Conservation (phyloP, 1,284 basidiomycete genomes). For the Abortiporus biennis region DNA sequence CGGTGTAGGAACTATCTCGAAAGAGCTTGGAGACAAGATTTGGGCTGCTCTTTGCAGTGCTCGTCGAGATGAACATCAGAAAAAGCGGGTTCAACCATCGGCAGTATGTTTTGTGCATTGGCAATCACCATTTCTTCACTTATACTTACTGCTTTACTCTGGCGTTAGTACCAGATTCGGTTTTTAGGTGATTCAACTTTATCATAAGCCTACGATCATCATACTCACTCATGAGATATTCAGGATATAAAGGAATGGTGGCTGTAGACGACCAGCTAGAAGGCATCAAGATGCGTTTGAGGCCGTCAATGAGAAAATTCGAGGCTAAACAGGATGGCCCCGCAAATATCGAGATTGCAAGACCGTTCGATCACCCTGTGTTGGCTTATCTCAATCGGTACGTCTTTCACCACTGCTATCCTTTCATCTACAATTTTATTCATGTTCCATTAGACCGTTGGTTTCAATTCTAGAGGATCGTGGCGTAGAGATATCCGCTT, state of each 20-base stretch:
- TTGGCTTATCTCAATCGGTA: conserved; percentile 50
- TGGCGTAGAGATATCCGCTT: conserved; percentile 30
- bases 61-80: not conserved
- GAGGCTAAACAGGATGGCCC: conserved; percentile 34
- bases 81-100: too few relatives aligned
- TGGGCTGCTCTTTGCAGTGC: conserved; percentile 44
- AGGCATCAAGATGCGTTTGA: conserved; percentile 49
- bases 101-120: too few relatives aligned
- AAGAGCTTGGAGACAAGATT: conserved; percentile 44
- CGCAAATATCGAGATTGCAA: conserved; percentile 63
- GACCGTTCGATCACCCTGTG: conserved; percentile 47
- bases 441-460: too few relatives aligned
- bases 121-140: conserved; percentile 6
- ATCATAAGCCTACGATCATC: too few relatives aligned
- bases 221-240: conserved; percentile 70
- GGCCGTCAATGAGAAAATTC: conserved; percentile 70
- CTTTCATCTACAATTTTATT: too few relatives aligned
- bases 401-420: too few relatives aligned
- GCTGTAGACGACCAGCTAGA: conserved; percentile 48
- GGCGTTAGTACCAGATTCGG: too few relatives aligned
- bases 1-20: conserved; percentile 70
- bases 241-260: conserved; percentile 72
- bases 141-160: too few relatives aligned
- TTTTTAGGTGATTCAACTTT: too few relatives aligned
- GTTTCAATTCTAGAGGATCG: conserved; percentile 17